Evolutionary conservation across 305 asterid species (phyloP), one percentile per base, ranked within the genome.

Genomic region (Fraxinus ornus): DNA sequence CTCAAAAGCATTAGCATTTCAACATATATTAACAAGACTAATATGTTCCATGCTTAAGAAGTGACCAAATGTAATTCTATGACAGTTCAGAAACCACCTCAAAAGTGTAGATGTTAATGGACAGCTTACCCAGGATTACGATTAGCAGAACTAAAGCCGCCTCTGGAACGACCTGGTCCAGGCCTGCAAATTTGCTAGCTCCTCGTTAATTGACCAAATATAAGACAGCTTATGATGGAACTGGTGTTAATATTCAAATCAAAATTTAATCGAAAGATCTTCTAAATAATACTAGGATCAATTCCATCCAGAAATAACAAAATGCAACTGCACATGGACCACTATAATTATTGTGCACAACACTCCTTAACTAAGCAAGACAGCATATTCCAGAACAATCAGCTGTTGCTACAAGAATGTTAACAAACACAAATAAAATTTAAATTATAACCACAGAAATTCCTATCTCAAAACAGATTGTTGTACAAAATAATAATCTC

Each of bases 81-180:
- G 3, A 7, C 57, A 52, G 70, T 28, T n/a, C 35, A 30, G 41
- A 5, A 30, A 30, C 8, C 41, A 70, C 35, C 41, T 70, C 41
- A 6, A 70, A 70, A 70, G 24, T 35, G 77, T 68, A 68, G 26
- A 17, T 35, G 77, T 33, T 15, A 15, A 22, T 26, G 66, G 28
- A 64, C 22, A 66, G 79, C 91, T 88, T 87, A 95, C 98, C 89
- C 87, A 78, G 84, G 78, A 75, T 91, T 91, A 47, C 91, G 90
- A 80, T 84, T 82, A 47, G 80, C 80, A 17, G 87, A 82, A 62
- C 85, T 32, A 37, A 89, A 86, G 60, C 91, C 93, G 79, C 90
- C 93, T 88, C 94, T 88, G 12, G 83, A n/a, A 47, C 89, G 93
- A 80, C 84, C 91, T 55, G 90, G 87, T 78, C 91, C 94, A 85